A percentile compares a stretch with the other conserved stretches of the same genome.
Conservation (phyloP, 2,329 filamentous ascomycete genomes). For the Colletotrichum tropicicola region DNA sequence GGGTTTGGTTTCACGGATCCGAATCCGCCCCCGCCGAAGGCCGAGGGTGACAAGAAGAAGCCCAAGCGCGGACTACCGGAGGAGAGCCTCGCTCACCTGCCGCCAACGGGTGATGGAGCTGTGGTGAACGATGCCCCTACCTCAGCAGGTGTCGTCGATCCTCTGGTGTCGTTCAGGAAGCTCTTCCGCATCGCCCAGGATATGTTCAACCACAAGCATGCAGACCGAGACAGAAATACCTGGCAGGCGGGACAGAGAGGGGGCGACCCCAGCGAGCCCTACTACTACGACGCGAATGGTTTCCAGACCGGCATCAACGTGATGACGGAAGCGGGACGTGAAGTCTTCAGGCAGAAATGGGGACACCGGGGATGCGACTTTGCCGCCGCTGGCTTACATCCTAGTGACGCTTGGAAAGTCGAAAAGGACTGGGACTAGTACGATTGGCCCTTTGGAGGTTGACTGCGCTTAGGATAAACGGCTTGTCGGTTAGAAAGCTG, state of each 20-base stretch:
- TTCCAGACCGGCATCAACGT: constrained; percentile 53
- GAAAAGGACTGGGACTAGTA: constrained; percentile 47
- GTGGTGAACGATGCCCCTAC: background rate
- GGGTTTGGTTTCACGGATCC: constrained; percentile 44
- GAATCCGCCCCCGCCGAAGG: constrained; percentile 39
- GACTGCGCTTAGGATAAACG: too few species aligned
- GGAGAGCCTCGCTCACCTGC: background rate
- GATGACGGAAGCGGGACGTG: constrained; percentile 53
- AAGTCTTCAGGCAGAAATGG: constrained; percentile 54
- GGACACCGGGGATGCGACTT: constrained; percentile 55
- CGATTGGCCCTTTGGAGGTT: background rate
- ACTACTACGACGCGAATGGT: constrained; percentile 57
- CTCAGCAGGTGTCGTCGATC: background rate
- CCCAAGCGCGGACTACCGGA: background rate
- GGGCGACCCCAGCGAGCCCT: constrained; percentile 59
- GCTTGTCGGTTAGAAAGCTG: too few species aligned
- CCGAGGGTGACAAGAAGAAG: background rate
- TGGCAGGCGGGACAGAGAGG: constrained; percentile 63
- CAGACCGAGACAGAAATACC: constrained; percentile 51
- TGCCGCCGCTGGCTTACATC: constrained; percentile 42
- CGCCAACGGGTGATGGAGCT: background rate
- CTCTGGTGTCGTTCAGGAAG: constrained; percentile 10
- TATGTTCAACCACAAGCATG: constrained; percentile 55
- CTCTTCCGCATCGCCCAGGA: constrained; percentile 35
- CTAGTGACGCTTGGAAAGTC: constrained; percentile 57